These are phyloP conservation scores for Phytophthora quininea DNA, from an alignment of 352 stramenopile genomes.

Conservation along the genomic window DNA sequence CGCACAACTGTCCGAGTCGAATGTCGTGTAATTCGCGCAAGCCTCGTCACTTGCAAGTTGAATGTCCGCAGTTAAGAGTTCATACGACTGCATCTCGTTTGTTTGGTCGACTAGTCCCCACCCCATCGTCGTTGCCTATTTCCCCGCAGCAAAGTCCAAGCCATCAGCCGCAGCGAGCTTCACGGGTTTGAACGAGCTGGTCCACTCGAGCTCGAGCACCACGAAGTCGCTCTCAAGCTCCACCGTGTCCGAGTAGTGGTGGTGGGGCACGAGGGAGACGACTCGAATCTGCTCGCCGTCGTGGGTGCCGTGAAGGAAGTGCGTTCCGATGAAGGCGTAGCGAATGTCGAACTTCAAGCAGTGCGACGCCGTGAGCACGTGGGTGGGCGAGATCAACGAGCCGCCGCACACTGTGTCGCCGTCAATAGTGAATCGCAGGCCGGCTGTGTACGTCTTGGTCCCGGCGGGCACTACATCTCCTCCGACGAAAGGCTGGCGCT, in stretches of 20 bases:
- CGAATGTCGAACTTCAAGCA: background rate
- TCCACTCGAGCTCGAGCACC: constrained; percentile 45
- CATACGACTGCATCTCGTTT: constrained; percentile 17
- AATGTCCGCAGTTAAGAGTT: constrained; percentile 16
- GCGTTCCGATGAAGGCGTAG: constrained; percentile 15
- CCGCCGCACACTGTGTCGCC: constrained; percentile 10
- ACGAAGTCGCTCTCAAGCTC: no score
- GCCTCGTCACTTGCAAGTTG: constrained; percentile 17
- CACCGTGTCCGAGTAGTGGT: constrained; percentile 1
- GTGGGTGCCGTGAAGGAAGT: constrained; percentile 23
- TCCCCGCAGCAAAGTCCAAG: constrained; percentile 14
- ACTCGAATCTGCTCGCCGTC: constrained; percentile 21
- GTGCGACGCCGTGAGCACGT: constrained; percentile 14
- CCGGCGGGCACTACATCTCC: constrained; percentile 35
- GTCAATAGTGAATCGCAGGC: constrained; percentile 12
- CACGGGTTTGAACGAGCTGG: constrained; percentile 38
- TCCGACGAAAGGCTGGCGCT: constrained; percentile 37
- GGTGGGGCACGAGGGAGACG: constrained; percentile 6
- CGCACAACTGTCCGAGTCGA: background rate
- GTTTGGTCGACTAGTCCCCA: constrained; percentile 23
- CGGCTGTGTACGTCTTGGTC: constrained; percentile 38
- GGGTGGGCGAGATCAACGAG: constrained; percentile 8
- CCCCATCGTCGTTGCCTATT: constrained; percentile 24
- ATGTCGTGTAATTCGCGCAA: background rate
- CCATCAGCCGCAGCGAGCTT: constrained; percentile 26